phyloP scores from a whole-genome alignment of 768 basidiomycete species.

The Phaffia tasmanica region DNA sequence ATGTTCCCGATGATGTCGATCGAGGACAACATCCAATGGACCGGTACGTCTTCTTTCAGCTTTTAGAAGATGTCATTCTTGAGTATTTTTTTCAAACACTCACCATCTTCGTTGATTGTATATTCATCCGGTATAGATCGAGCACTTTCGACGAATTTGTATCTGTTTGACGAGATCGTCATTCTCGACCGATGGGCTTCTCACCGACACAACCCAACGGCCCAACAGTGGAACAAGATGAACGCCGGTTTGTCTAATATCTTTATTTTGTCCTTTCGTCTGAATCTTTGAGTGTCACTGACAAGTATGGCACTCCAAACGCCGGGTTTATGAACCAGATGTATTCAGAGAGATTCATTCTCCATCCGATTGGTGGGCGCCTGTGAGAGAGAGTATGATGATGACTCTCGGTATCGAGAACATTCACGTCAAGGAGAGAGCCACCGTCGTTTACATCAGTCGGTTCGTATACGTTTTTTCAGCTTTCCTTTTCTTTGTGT shows the following conservation, averaged over 20 bases:
- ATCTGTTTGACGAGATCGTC: constrained; percentile 25
- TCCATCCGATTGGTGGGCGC: constrained; percentile 25
- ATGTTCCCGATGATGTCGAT: constrained; percentile 26
- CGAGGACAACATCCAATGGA: constrained; percentile 25
- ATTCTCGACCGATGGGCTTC: constrained; percentile 27
- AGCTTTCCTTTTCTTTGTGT: not conserved
- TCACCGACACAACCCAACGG: constrained; percentile 25
- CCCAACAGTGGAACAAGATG: constrained; percentile 26
- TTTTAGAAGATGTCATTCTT: not conserved
- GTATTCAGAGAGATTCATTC: constrained; percentile 18
- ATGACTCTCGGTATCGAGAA: constrained; percentile 21
- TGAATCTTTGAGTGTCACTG: not conserved
- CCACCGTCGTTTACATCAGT: constrained; percentile 15
- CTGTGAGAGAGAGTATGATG: constrained; percentile 26
- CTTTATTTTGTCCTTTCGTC: not conserved
- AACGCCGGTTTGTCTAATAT: constrained; percentile 13
- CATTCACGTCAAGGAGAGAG: not conserved
- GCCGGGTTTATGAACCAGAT: not conserved
- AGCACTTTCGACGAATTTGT: constrained; percentile 19
- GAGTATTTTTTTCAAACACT: not conserved
- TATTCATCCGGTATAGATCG: constrained; percentile 11
- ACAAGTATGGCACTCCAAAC: too few species aligned
- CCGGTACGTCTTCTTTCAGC: constrained; percentile 11
- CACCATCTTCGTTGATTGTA: not conserved
- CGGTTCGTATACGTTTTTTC: constrained; percentile 1